Conservation (phyloP, 148 eudicot genomes). For the Simmondsia chinensis region DNA sequence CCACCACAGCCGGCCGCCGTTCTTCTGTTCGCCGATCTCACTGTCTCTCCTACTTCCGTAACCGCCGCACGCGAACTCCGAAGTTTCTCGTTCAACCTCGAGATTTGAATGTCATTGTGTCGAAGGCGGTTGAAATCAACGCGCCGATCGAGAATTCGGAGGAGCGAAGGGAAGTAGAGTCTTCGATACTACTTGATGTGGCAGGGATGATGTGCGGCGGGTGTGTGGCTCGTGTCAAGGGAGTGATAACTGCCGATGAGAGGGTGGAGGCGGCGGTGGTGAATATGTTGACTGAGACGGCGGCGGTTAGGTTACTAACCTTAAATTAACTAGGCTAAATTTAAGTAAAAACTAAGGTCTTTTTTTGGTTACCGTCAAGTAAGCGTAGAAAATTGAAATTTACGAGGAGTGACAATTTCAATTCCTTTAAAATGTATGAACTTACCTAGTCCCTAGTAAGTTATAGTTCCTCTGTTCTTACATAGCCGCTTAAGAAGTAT, state of each 20-base stretch:
- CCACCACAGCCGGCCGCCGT: slow-evolving; percentile 2
- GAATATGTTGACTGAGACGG: slow-evolving; percentile 85
- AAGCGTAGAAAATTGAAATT: too few relatives aligned
- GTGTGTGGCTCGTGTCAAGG: slow-evolving; percentile 73
- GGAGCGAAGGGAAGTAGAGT: not conserved
- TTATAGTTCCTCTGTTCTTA: too few relatives aligned
- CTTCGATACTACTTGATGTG: slow-evolving; percentile 59
- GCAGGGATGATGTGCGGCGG: slow-evolving; percentile 95
- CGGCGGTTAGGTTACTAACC: too few relatives aligned
- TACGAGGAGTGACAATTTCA: too few relatives aligned
- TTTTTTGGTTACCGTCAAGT: too few relatives aligned
- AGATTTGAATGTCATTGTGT: slow-evolving; percentile 6
- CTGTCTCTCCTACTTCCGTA: not conserved
- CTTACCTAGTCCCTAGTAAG: too few relatives aligned
- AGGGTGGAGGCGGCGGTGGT: slow-evolving; percentile 82
- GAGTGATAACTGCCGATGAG: slow-evolving; percentile 46
- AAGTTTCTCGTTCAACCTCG: not conserved
- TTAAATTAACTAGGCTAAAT: too few relatives aligned
- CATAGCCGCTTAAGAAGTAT: too few relatives aligned
- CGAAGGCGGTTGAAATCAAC: slow-evolving; percentile 34
- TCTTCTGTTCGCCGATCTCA: slow-evolving; percentile 9
- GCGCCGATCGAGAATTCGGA: slow-evolving; percentile 1
- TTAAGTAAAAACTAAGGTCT: too few relatives aligned
- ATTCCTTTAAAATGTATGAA: too few relatives aligned
- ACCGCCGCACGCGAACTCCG: not conserved